Conservation (phyloP, 768 basidiomycete species). For the Tulasnella sp. region DNA sequence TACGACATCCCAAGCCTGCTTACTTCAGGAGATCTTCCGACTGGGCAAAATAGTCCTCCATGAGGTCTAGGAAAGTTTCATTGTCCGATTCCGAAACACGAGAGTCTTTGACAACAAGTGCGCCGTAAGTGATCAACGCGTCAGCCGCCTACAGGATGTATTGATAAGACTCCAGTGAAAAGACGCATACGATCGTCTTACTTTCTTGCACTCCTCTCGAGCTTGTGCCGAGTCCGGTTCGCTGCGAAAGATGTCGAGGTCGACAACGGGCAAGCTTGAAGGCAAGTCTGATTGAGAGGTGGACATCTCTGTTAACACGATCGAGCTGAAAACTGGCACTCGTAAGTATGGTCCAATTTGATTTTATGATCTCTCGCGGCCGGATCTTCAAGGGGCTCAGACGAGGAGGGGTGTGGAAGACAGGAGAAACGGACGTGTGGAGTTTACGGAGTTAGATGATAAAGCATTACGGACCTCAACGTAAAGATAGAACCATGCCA, state of each 20-base stretch:
- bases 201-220: constrained; percentile 59
- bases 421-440: background rate
- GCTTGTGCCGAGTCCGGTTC: constrained; percentile 44
- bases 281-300: background rate
- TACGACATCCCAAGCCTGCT: background rate
- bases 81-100: constrained; percentile 81
- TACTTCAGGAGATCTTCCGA: constrained; percentile 46
- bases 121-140: constrained; percentile 76
- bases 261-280: constrained; percentile 59
- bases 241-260: constrained; percentile 62
- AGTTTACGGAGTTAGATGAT: background rate
- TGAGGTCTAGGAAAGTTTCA: constrained; percentile 69
- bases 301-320: background rate
- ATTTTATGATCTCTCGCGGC: background rate
- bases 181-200: constrained; percentile 23
- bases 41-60: constrained; percentile 91
- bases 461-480: background rate
- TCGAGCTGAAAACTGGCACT: background rate
- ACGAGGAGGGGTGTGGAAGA: background rate
- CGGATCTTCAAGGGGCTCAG: background rate
- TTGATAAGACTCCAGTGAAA: background rate
- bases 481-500: background rate
- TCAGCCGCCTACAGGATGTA: constrained; percentile 53
- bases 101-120: constrained; percentile 76
- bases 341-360: background rate